A percentile compares a stretch with the other conserved stretches of the same genome.
These are phyloP conservation scores for Coemansia sp. DNA, from an alignment of 192 early-diverging fungal species.

Conservation along the genomic window DNA sequence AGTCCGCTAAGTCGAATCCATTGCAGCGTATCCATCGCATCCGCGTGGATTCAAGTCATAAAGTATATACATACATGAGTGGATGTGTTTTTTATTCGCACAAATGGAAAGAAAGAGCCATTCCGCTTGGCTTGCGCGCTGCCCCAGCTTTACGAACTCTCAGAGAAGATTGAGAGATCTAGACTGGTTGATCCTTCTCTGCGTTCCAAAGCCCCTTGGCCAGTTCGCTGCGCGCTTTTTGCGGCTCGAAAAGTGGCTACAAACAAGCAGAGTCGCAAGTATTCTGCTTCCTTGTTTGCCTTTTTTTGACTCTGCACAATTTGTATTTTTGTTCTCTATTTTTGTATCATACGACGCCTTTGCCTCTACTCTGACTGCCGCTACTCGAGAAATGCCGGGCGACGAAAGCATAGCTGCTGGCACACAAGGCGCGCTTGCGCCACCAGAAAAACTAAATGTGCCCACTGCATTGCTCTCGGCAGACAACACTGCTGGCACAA, in stretches of 20 bases:
- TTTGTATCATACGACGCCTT: not conserved
- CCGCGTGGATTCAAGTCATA: not conserved
- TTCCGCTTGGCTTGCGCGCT: not conserved
- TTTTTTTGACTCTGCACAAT: no score
- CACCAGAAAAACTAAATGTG: not conserved
- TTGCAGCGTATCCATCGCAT: slow-evolving; percentile 10
- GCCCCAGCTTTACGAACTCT: no score
- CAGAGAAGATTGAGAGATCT: no score
- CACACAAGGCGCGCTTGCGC: not conserved
- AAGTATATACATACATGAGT: slow-evolving; percentile 25
- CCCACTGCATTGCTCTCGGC: not conserved
- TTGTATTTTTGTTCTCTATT: no score
- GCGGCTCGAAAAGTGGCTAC: no score
- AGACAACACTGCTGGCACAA: not conserved
- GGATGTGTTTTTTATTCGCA: slow-evolving; percentile 6
- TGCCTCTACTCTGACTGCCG: not conserved
- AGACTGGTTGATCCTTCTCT: no score
- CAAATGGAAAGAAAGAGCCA: not conserved
- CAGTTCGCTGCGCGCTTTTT: no score
- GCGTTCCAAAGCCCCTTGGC: no score
- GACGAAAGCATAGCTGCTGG: slow-evolving; percentile 18
- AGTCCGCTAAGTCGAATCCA: no score
- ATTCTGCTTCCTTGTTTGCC: no score
- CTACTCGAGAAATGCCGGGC: slow-evolving; percentile 6
- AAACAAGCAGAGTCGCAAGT: no score